Base-by-base conservation (phyloP, 345 rosid genomes). In the Eucalyptus coolabah region DNA sequence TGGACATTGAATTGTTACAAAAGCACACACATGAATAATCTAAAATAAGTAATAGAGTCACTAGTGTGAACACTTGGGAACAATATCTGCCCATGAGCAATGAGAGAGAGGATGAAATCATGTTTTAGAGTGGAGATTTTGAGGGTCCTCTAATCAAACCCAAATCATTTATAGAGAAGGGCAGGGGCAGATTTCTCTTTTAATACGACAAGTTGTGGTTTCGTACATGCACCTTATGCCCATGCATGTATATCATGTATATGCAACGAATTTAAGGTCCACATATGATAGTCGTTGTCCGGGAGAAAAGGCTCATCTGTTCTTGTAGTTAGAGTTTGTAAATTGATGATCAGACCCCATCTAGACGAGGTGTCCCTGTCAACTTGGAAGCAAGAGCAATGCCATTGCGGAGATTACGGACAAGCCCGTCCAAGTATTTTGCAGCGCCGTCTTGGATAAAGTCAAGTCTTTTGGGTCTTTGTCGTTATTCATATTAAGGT, bases 291-390 rank as follows among this genome's bases (percentile, higher is more conserved):
- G 65, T 2, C 30, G 30, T 11, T 0, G 4, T 14, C 24, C 0
- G 50, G 34, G 9, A 88, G 53, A 69, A 56, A 80, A 88, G 47
- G 89, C 50, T 42, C 89, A 56, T 21, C 63, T 0, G 5, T 24
- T 56, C 63, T 21, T 88, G 80, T 1, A 67, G 67, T 11, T 69
- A 56, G 32, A 72, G 47, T 12, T 88, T 12, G 40, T 80, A 34
- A 88, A 67, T 23, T n/a, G 34, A 37, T 9, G 80, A 65, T 3
- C 0, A 26, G 63, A 56, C 12, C 63, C 63, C 63, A 56, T 56
- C 30, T 24, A 56, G 63, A 28, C 0, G 0, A 26, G 16, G 1
- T 0, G 16, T 30, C 34, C 69, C n/a, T 2, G 34, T 63, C 69
- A 63, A 13, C 0, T 63, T 63, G 0, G 69, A 63, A 30, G 34